A percentile compares a stretch with the other conserved stretches of the same genome.
phyloP scores from a whole-genome alignment of 2,329 filamentous ascomycete species.

The Paraconiothyrium sp. region DNA sequence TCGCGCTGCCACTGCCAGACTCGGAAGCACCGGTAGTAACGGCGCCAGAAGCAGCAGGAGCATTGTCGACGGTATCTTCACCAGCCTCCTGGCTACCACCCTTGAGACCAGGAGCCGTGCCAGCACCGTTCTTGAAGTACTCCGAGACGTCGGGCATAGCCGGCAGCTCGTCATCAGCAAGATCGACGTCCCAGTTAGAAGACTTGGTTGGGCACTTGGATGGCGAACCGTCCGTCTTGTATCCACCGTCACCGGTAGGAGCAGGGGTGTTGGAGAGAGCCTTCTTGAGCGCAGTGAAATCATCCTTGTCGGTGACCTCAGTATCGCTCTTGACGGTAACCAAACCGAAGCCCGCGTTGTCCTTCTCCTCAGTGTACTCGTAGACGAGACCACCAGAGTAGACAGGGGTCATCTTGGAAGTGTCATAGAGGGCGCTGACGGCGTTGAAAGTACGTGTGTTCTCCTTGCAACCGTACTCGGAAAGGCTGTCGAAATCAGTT shows the following conservation, averaged over 20 bases:
- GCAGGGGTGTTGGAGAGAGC: slow-evolving; percentile 61
- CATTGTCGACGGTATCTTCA: slow-evolving; percentile 53
- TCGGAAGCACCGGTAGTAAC: slow-evolving; percentile 50
- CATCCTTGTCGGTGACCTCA: slow-evolving; percentile 65
- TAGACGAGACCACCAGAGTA: slow-evolving; percentile 98
- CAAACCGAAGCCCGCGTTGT: slow-evolving; percentile 71
- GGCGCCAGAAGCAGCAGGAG: slow-evolving; percentile 60
- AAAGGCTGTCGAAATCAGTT: slow-evolving; percentile 65
- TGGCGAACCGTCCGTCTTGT: slow-evolving; percentile 63
- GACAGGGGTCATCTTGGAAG: slow-evolving; percentile 80
- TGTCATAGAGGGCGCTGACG: slow-evolving; percentile 77
- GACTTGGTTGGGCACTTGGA: slow-evolving; percentile 64
- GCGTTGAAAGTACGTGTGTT: slow-evolving; percentile 85
- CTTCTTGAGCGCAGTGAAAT: slow-evolving; percentile 68
- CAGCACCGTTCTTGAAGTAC: slow-evolving; percentile 68
- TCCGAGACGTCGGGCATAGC: slow-evolving; percentile 65
- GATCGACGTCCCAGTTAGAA: slow-evolving; percentile 65
- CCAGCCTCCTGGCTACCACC: slow-evolving; percentile 68
- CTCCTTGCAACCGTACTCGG: slow-evolving; percentile 90
- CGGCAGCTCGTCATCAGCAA: slow-evolving; percentile 60
- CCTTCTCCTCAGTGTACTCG: slow-evolving; percentile 80
- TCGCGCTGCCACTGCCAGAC: slow-evolving; percentile 21
- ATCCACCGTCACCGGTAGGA: slow-evolving; percentile 67
- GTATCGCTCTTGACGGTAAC: slow-evolving; percentile 68
- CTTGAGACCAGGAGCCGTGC: slow-evolving; percentile 64